These are phyloP conservation scores for Aspergillus aculeatinus DNA, from an alignment of 2,329 filamentous ascomycete genomes.

Conservation along the genomic window DNA sequence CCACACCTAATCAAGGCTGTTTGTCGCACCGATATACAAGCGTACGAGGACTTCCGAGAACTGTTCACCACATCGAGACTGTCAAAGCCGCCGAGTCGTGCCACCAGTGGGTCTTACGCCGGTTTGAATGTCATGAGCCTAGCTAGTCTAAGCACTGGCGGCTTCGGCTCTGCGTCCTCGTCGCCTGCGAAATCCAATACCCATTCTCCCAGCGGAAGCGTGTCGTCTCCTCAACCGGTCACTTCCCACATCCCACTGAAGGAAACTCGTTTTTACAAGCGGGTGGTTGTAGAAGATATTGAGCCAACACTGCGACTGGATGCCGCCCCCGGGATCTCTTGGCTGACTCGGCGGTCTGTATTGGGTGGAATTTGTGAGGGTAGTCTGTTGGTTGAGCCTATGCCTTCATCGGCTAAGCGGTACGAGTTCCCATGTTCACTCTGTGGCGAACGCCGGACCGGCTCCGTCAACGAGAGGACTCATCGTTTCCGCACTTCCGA, in stretches of 20 bases:
- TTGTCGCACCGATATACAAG: slow-evolving; percentile 74
- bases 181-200: slow-evolving; percentile 58
- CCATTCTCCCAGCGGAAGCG: slow-evolving; percentile 50
- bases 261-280: slow-evolving; percentile 92
- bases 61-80: slow-evolving; percentile 69
- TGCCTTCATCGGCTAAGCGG: slow-evolving; percentile 58
- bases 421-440: slow-evolving; percentile 71
- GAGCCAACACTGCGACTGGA: slow-evolving; percentile 92
- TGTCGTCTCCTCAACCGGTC: slow-evolving; percentile 44
- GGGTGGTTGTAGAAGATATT: slow-evolving; percentile 82
- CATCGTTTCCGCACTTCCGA: slow-evolving; percentile 90
- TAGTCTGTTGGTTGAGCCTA: slow-evolving; percentile 83
- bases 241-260: slow-evolving; percentile 62
- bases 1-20: slow-evolving; percentile 80
- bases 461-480: slow-evolving; percentile 69
- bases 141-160: slow-evolving; percentile 41
- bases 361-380: slow-evolving; percentile 81
- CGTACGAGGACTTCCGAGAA: slow-evolving; percentile 81
- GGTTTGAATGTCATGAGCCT: slow-evolving; percentile 61
- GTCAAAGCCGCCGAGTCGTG: slow-evolving; percentile 62
- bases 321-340: slow-evolving; percentile 84
- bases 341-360: slow-evolving; percentile 85
- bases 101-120: slow-evolving; percentile 69
- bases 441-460: slow-evolving; percentile 79
- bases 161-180: slow-evolving; percentile 60